A percentile compares a stretch with the other conserved stretches of the same genome.
Evolutionary conservation across 345 rosid species (phyloP).

Genomic region (Limnanthes douglasii): DNA sequence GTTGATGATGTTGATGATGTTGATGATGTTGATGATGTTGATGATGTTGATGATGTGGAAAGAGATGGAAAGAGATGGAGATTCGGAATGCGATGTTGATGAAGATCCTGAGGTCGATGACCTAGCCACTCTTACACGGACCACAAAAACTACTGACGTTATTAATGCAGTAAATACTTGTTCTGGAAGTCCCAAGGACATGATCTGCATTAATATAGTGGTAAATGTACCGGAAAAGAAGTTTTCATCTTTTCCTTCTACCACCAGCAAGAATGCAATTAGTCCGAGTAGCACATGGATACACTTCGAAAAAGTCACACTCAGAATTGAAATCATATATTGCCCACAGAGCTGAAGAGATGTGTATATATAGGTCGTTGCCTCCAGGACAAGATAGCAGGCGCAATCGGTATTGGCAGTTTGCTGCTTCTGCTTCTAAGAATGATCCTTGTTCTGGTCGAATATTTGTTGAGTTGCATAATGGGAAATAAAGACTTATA

Average conservation of each 20-base stretch:
- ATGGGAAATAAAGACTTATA: conserved; percentile 76
- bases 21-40: conserved; percentile 40
- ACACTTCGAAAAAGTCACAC: conserved; percentile 70
- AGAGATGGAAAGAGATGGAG: conserved; percentile 86
- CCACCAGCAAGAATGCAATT: conserved; percentile 20
- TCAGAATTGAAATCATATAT: conserved; percentile 83
- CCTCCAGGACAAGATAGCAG: conserved; percentile 99
- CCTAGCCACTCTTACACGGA: conserved; percentile 31
- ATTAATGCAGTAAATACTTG: conserved; percentile 24
- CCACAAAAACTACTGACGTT: conserved; percentile 27
- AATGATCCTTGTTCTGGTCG: conserved; percentile 89
- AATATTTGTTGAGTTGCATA: conserved; percentile 72
- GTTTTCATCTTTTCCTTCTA: conserved; percentile 22
- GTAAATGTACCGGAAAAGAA: conserved; percentile 27
- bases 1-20: conserved; percentile 65
- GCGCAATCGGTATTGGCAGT: conserved; percentile 92
- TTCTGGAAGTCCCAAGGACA: conserved; percentile 29
- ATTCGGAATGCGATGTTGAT: conserved; percentile 75
- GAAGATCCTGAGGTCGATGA: conserved; percentile 98
- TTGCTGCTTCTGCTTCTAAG: conserved; percentile 72
- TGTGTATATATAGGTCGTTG: conserved; percentile 81
- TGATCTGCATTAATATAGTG: conserved; percentile 15
- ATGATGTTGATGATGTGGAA: no score
- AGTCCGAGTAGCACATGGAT: conserved; percentile 28
- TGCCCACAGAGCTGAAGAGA: conserved; percentile 87